Evolutionary conservation across 768 basidiomycete genomes (phyloP).

Genomic region (Russula abietina): DNA sequence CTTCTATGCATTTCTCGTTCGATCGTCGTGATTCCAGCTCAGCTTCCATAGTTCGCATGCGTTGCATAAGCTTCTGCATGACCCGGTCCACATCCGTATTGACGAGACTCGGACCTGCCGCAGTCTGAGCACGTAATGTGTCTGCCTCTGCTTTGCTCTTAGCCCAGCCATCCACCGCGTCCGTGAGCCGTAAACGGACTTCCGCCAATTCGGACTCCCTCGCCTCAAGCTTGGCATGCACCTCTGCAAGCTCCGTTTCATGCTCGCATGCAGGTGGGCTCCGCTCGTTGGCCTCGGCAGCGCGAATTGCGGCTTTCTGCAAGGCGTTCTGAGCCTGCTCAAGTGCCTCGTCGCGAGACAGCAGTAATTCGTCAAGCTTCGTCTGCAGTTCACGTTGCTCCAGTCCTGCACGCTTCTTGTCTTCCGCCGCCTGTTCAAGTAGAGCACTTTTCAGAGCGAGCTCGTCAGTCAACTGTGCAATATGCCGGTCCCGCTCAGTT

Average conservation of each 20-base stretch:
- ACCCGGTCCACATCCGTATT: too few relatives aligned
- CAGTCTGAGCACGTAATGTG: conserved; percentile 36
- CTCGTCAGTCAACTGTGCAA: conserved; percentile 65
- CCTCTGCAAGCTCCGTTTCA: conserved; percentile 68
- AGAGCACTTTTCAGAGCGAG: conserved; percentile 64
- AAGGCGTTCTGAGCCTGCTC: conserved; percentile 39
- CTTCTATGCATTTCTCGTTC: too few relatives aligned
- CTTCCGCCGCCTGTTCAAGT: conserved; percentile 60
- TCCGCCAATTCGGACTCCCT: too few relatives aligned
- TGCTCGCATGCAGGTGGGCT: too few relatives aligned
- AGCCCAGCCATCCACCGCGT: too few relatives aligned
- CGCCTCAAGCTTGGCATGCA: conserved; percentile 69
- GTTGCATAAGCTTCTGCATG: too few relatives aligned
- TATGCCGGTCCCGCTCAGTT: conserved; percentile 51
- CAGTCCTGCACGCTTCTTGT: conserved; percentile 66
- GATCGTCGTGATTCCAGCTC: too few relatives aligned
- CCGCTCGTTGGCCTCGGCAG: conserved; percentile 70
- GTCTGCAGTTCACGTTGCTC: conserved; percentile 26
- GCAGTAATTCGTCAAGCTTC: too few relatives aligned
- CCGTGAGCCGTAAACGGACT: too few relatives aligned
- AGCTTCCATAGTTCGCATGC: too few relatives aligned
- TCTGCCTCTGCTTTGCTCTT: conserved; percentile 40
- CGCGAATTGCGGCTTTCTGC: conserved; percentile 53
- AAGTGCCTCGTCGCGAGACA: too few relatives aligned
- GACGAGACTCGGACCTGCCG: too few relatives aligned